A percentile compares a stretch with the other conserved stretches of the same genome.
phyloP scores from a whole-genome alignment of 495 filamentous ascomycete genomes.

The Penicillium herquei region DNA sequence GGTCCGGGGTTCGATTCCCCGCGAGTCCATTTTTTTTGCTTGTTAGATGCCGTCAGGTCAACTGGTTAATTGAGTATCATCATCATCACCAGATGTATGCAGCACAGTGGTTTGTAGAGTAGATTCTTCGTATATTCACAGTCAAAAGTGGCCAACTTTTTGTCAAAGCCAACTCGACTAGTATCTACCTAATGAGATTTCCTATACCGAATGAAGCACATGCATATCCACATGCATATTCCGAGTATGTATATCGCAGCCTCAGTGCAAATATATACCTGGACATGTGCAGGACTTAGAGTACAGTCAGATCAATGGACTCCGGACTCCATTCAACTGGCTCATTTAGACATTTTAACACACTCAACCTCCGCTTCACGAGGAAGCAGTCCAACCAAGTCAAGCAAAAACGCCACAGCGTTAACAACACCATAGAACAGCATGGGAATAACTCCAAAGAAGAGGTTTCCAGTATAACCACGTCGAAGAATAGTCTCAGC shows the following conservation, averaged over 20 bases:
- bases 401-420: slow-evolving; percentile 8
- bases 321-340: neutral
- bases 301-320: no score
- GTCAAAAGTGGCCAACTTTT: neutral
- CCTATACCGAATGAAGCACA: no score
- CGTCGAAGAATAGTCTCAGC: slow-evolving; percentile 14
- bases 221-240: no score
- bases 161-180: no score
- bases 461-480: slow-evolving; percentile 11
- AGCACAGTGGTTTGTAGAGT: no score
- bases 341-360: neutral
- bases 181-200: no score
- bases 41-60: no score
- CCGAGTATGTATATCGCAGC: no score
- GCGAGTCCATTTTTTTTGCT: slow-evolving; percentile 44
- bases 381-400: slow-evolving; percentile 9
- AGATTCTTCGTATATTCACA: neutral
- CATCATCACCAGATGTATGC: no score
- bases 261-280: no score
- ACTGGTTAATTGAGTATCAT: no score
- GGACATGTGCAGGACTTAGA: no score
- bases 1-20: slow-evolving; percentile 60
- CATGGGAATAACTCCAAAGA: slow-evolving; percentile 16
- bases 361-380: neutral
- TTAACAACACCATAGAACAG: slow-evolving; percentile 15